A percentile compares a stretch with the other conserved stretches of the same genome.
phyloP scores from a whole-genome alignment of 2,329 filamentous ascomycete species.

The Pseudopyricularia cyperi region DNA sequence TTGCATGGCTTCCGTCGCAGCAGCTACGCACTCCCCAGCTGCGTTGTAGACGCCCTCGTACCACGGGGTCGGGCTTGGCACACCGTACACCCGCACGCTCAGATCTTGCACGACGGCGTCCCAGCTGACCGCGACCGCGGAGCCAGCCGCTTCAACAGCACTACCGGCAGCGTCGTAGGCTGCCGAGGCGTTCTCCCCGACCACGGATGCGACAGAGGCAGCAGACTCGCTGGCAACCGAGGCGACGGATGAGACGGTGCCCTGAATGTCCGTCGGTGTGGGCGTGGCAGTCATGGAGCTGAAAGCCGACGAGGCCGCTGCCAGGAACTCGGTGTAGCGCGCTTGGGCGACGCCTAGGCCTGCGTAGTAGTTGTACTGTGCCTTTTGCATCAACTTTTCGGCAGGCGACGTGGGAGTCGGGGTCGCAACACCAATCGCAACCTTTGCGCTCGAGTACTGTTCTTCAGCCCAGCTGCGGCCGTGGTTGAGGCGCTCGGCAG shows the following conservation, averaged over 20 bases:
- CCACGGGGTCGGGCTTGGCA: constrained; percentile 46
- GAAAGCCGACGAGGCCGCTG: constrained; percentile 57
- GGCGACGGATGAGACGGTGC: constrained; percentile 28
- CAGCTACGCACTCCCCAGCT: constrained; percentile 42
- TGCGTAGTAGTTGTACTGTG: constrained; percentile 58
- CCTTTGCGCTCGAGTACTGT: constrained; percentile 57
- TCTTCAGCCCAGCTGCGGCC: constrained; percentile 58
- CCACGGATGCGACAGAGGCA: constrained; percentile 29
- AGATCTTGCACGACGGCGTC: constrained; percentile 49
- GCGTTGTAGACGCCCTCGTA: constrained; percentile 31
- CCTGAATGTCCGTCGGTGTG: constrained; percentile 41
- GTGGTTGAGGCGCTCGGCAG: constrained; percentile 55
- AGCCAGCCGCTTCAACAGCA: constrained; percentile 7
- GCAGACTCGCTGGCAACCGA: constrained; percentile 35
- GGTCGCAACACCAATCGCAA: constrained; percentile 48
- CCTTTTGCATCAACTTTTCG: constrained; percentile 49
- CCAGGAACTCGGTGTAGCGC: constrained; percentile 63
- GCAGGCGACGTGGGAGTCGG: constrained; percentile 34
- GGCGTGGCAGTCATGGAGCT: constrained; percentile 46
- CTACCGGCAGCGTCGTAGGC: constrained; percentile 16
- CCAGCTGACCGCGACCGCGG: constrained; percentile 32
- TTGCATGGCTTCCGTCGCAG: constrained; percentile 35
- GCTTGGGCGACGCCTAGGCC: constrained; percentile 68
- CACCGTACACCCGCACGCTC: constrained; percentile 58
- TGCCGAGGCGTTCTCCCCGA: constrained; percentile 32